Evolutionary conservation across 1,139 yeast genomes (phyloP), one percentile per base, ranked within the genome.

Genomic region (Saccharomyces hybrid): DNA sequence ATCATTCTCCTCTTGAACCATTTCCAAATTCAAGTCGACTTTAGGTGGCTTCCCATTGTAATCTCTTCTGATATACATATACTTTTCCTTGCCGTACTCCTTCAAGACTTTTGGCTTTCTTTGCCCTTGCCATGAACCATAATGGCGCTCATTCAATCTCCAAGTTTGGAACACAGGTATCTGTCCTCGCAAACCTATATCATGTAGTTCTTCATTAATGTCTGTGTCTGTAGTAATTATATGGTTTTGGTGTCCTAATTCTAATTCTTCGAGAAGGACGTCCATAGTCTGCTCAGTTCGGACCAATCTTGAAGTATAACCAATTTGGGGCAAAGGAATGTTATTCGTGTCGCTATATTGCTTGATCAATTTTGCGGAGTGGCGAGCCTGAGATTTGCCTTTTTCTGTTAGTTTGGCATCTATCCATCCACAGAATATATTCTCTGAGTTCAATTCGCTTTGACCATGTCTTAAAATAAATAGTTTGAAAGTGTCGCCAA

Each of bases 351-450:
- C 50, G 52, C 71, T 64, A 56, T 63, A 66, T n/a, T 71, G 62
- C 26, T 62, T 57, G 27, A 86, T 78, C 57, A 86, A 70, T 27
- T 75, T 66, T 0, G 84, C 88, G 2, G 88, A 84, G 52, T 76
- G 70, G 7, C 65, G 65, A 1, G 93, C 93, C 65, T 86, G 93
- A 11, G 71, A 61, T 57, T 75, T 71, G 2, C 95, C 95, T 57
- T 78, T 79, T 1, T 72, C 77, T 3, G 87, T 80, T 53, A 86
- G 70, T 42, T 78, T 78, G 8, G 86, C 81, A 68, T 86, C 91
- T 13, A 84, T 78, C 95, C 95, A 86, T 1, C 95, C 95, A 64
- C 93, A 85, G 67, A 86, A 86, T 58, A 78, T 75, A 66, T 84
- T 82, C 53, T 78, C 80, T 61, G 83, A 80, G 66, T 86, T 86